A percentile compares a stretch with the other conserved stretches of the same genome.
Evolutionary conservation across 768 basidiomycete genomes (phyloP).

Genomic region (Suillus spraguei): DNA sequence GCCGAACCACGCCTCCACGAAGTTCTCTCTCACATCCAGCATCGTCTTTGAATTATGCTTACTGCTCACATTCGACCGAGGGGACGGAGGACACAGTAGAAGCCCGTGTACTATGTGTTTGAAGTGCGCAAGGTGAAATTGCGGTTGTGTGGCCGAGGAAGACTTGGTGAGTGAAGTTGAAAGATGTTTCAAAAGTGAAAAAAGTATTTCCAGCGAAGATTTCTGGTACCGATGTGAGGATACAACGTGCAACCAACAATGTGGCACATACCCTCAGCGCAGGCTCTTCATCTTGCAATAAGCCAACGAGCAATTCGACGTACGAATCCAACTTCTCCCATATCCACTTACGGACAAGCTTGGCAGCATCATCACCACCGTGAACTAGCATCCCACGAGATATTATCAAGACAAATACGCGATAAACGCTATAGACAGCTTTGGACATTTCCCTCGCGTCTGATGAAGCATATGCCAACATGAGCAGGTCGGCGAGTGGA

Average conservation of each 20-base stretch:
- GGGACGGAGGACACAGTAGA: conserved; percentile 61
- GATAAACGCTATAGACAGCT: conserved; percentile 80
- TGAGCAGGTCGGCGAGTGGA: conserved; percentile 71
- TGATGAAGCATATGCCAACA: conserved; percentile 48
- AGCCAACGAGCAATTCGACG: conserved; percentile 63
- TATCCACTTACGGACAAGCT: conserved; percentile 75
- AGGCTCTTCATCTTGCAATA: conserved; percentile 80
- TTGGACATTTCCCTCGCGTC: conserved; percentile 67
- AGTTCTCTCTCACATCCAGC: conserved; percentile 61
- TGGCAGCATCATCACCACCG: conserved; percentile 53
- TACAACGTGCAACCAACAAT: not conserved
- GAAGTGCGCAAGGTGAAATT: conserved; percentile 72
- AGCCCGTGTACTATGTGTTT: conserved; percentile 62
- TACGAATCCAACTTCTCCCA: conserved; percentile 75
- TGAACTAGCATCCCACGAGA: conserved; percentile 55
- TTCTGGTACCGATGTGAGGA: conserved; percentile 42
- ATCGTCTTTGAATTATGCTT: conserved; percentile 45
- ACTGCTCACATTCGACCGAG: conserved; percentile 24
- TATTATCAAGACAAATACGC: conserved; percentile 71
- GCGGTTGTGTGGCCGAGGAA: conserved; percentile 48
- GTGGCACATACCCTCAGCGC: conserved; percentile 61
- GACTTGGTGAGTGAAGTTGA: conserved; percentile 62
- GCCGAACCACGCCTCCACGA: conserved; percentile 73
- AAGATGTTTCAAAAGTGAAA: conserved; percentile 76
- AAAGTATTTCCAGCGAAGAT: conserved; percentile 72